phyloP scores from a whole-genome alignment of 352 stramenopile genomes.

The Globisporangium iwayamae region DNA sequence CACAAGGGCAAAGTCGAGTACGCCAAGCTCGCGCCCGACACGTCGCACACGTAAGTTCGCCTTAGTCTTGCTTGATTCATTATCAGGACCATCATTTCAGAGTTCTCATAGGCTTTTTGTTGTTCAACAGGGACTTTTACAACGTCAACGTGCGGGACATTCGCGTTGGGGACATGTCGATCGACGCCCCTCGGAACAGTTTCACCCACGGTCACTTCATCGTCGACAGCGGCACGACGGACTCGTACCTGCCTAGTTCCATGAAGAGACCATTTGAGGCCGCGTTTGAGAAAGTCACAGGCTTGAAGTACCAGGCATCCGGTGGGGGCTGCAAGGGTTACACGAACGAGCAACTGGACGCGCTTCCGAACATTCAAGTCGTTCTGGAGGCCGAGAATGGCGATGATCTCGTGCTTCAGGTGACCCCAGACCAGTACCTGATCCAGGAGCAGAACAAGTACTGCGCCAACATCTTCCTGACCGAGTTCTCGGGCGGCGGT shows the following conservation, averaged over 20 bases:
- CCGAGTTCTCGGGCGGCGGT: slow-evolving; percentile 58
- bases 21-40: slow-evolving; percentile 43
- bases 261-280: slow-evolving; percentile 53
- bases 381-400: slow-evolving; percentile 63
- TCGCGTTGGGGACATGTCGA: slow-evolving; percentile 52
- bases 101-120: not conserved
- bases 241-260: slow-evolving; percentile 67
- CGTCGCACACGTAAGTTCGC: slow-evolving; percentile 17
- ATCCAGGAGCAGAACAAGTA: slow-evolving; percentile 45
- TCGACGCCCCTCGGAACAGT: slow-evolving; percentile 40
- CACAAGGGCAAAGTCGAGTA: slow-evolving; percentile 58
- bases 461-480: slow-evolving; percentile 65
- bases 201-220: slow-evolving; percentile 62
- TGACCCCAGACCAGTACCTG: slow-evolving; percentile 69
- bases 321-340: slow-evolving; percentile 45
- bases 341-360: slow-evolving; percentile 43
- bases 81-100: no score
- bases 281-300: slow-evolving; percentile 47
- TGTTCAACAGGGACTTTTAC: slow-evolving; percentile 47
- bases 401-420: slow-evolving; percentile 46
- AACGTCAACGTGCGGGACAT: slow-evolving; percentile 66
- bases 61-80: no score
- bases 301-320: slow-evolving; percentile 45
- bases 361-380: slow-evolving; percentile 63
- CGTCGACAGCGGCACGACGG: slow-evolving; percentile 82